Base-by-base conservation (phyloP, 768 basidiomycete species). In the Sutorius australiensis region DNA sequence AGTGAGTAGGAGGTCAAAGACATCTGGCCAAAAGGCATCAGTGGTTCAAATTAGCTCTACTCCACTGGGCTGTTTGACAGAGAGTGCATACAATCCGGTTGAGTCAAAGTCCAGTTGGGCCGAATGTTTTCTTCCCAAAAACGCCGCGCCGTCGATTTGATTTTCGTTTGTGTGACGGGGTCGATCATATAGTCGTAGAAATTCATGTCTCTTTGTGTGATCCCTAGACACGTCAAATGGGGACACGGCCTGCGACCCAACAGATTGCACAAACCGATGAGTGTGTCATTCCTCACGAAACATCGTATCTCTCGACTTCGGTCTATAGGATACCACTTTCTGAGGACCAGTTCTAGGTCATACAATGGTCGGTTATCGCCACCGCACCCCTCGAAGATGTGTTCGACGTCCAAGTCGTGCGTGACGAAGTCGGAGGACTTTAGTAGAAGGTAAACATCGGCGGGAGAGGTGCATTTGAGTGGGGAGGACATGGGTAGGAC, bases 361-460 rank as follows among this genome's bases (percentile, higher is more conserved):
- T 91, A 89, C 1, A 54, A 40, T 24, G 67, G 60, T 12, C 16
- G 46, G 34, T 59, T 51, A 14, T 38, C 48, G 13, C 42, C n/a
- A 24, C 24, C 31, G 60, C 89, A 90, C 0, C 80, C 83, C 16
- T 83, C 82, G 53, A 95, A 95, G 6, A 91, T 83, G 31, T 66
- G 72, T 3, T 75, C 76, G 2, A 69, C 60, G 50, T 75, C 77
- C 8, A 95, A 68, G 63, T 93, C 94, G 60, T 97, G 91, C 2
- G 80, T 77, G 50, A 93, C 76, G 59, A 95, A 95, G 67, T 95
- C 91, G 31, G 92, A 94, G 0, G 92, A 92, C 67, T 98, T 98
- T 57, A 98, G 79, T 0, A 95, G 73, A 50, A 95, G 77, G 69
- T 95, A 98, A 31, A 98, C 87, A 58, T 98, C 95, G 1, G 89